A percentile compares a stretch with the other conserved stretches of the same genome.
Evolutionary conservation across 2,329 filamentous ascomycete species (phyloP).

Genomic region (Didymellaceae sp.): DNA sequence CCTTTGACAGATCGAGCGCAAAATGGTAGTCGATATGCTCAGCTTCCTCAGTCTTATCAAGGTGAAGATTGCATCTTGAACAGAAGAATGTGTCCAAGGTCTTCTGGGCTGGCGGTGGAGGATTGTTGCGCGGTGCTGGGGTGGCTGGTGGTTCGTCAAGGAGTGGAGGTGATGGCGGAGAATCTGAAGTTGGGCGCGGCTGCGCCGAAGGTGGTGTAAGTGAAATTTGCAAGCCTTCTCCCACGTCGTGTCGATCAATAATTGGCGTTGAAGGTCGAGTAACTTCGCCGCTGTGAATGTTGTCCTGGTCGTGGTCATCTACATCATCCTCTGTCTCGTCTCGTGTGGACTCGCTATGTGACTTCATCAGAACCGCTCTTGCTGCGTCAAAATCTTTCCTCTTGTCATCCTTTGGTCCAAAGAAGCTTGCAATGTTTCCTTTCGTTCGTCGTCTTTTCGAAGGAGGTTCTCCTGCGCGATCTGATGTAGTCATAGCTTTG

Average conservation of each 20-base stretch:
- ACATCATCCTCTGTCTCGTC: constrained; percentile 33
- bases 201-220: constrained; percentile 45
- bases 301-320: constrained; percentile 27
- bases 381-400: constrained; percentile 45
- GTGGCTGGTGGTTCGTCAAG: neutral
- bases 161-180: constrained; percentile 10
- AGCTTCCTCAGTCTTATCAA: constrained; percentile 65
- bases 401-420: constrained; percentile 39
- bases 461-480: constrained; percentile 30
- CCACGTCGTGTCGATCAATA: constrained; percentile 6
- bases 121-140: neutral
- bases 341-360: constrained; percentile 35
- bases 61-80: constrained; percentile 67
- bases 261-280: constrained; percentile 25
- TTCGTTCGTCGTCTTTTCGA: constrained; percentile 42
- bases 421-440: constrained; percentile 48
- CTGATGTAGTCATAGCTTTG: constrained; percentile 51
- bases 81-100: constrained; percentile 59
- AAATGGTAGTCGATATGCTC: constrained; percentile 96
- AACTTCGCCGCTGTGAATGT: constrained; percentile 20
- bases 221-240: constrained; percentile 18
- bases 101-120: constrained; percentile 26
- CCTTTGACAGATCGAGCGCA: constrained; percentile 80
- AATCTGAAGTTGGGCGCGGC: constrained; percentile 19
- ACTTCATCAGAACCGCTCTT: constrained; percentile 35